Base-by-base conservation (phyloP, 116 monocot genomes). In the Thalassia testudinum region DNA sequence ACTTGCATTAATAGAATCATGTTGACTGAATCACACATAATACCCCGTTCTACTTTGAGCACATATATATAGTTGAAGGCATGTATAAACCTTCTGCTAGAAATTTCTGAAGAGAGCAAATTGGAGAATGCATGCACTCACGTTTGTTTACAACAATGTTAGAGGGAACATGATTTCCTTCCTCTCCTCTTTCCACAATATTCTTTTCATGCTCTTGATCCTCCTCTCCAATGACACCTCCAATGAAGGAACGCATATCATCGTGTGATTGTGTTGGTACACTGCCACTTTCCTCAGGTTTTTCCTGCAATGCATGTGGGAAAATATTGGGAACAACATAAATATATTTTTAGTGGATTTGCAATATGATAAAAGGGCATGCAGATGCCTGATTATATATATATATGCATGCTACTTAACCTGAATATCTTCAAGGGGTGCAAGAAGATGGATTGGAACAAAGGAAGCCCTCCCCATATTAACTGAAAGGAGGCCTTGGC, bases 401-500 rank as follows among this genome's bases (percentile, higher is more conserved):
- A 27, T 34, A 17, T 50, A 8, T 15, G 7, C 21, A n/a, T n/a
- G n/a, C n/a, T n/a, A n/a, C n/a, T n/a, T n/a, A n/a, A 63, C 66
- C 59, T 72, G 57, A 21, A 62, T 61, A 59, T 56, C 67, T 42
- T 30, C 69, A 51, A 75, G 62, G 5, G 81, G 81, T 21, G 81
- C 42, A 26, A 82, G 70, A 57, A 78, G 62, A 52, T 72, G 65
- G 43, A 76, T 58, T 56, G 80, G 76, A 63, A 81, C 53, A 50
- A 73, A 49, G 11, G 78, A 59, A 23, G 62, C 26, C 27, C 63
- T 72, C 20, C 73, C 53, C 63, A 88, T 69, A 65, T 78, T 67
- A 53, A 95, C 88, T 26, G 85, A 78, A 52, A 95, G 88, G 19
- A 95, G 66, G 51, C 70, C 69, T 13, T 76, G 62, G 74, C 95